Base-by-base conservation (phyloP, 257 asterid species). In the Lavandula angustifolia region DNA sequence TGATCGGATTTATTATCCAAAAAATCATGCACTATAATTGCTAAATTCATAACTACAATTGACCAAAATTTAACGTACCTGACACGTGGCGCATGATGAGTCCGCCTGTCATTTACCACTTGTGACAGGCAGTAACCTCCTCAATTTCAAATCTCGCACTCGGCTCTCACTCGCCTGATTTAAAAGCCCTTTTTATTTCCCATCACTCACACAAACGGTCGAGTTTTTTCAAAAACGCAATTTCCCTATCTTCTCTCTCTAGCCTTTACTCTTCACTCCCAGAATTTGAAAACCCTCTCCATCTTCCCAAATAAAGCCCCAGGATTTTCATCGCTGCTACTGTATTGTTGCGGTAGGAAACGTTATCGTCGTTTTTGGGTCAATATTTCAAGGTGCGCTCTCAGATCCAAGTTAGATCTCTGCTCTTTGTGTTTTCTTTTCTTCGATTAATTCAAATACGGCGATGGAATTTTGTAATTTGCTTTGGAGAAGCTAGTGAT, bases 171-270 rank as follows among this genome's bases (percentile, higher is more conserved):
- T 8, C 35, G 33, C 62, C 27, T 62, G 18, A 66, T 65, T 76
- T 67, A 56, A 68, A 62, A 62, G 7, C 13, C 68, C 79, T 57
- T 33, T 13, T 6, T 29, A 73, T 43, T 42, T 58, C 67, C 53
- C 52, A 40, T 7, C 41, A 5, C 37, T 48, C 64, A 33, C 31
- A 32, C 74, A 42, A 78, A 78, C 84, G 86, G 86, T 81, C 86
- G 71, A 50, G 37, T 61, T 62, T 44, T 63, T 62, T 13, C 17
- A 42, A 62, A 80, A 67, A 7, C 73, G 12, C 18, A 40, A 38
- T 49, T 10, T 46, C 46, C 35, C 54, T 59, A 16, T 38, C 54
- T 57, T 49, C 61, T 74, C 76, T 72, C 70, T 58, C 73, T 68
- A 47, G 40, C 62, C 40, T 56, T 59, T 22, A 50, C 64, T 50